Evolutionary conservation across 2,329 filamentous ascomycete genomes (phyloP).

Genomic region (Sphaerostilbella broomeana): DNA sequence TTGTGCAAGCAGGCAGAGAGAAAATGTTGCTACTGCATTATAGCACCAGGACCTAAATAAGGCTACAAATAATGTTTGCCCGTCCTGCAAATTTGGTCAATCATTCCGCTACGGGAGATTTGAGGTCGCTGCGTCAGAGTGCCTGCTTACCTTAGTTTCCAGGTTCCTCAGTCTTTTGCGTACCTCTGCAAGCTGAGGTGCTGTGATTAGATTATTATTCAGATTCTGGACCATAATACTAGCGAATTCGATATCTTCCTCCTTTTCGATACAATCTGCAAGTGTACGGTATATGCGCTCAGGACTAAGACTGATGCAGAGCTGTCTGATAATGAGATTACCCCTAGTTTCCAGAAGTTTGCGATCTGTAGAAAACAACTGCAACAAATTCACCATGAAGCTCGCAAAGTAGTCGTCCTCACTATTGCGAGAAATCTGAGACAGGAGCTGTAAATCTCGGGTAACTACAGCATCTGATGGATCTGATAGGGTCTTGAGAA

Average conservation of each 20-base stretch:
- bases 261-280: slow-evolving; percentile 93
- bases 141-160: slow-evolving; percentile 62
- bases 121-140: neutral
- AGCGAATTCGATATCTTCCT: slow-evolving; percentile 96
- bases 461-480: slow-evolving; percentile 93
- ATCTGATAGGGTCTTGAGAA: slow-evolving; percentile 94
- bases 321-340: slow-evolving; percentile 91
- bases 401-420: slow-evolving; percentile 97
- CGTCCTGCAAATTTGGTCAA: slow-evolving; percentile 52
- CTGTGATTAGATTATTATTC: slow-evolving; percentile 98
- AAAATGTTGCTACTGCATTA: slow-evolving; percentile 96
- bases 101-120: slow-evolving; percentile 2
- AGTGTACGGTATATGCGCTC: slow-evolving; percentile 94
- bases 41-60: slow-evolving; percentile 97
- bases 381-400: slow-evolving; percentile 95
- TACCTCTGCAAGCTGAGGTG: slow-evolving; percentile 85
- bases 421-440: slow-evolving; percentile 92
- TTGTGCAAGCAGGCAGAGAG: slow-evolving; percentile 87
- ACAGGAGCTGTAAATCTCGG: slow-evolving; percentile 84
- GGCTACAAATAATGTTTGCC: slow-evolving; percentile 89
- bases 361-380: slow-evolving; percentile 91
- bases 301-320: slow-evolving; percentile 86
- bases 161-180: slow-evolving; percentile 84
- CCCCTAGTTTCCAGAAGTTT: slow-evolving; percentile 85
- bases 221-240: slow-evolving; percentile 99